Conservation (phyloP, 1,284 basidiomycete species). For the Entoloma clypeatum region DNA sequence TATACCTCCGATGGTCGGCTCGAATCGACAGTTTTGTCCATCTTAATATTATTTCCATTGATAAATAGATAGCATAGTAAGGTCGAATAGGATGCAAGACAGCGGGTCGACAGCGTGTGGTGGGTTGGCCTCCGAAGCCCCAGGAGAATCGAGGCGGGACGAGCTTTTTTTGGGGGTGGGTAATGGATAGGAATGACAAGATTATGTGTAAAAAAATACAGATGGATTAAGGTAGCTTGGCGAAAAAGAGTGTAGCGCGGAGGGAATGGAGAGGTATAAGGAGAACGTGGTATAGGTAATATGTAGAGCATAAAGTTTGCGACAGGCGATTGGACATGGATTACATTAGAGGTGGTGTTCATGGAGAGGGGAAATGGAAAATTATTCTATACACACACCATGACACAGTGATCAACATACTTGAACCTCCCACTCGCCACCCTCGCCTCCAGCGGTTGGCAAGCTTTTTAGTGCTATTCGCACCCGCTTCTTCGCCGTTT, state of each 20-base stretch:
- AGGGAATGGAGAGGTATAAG: conserved; percentile 9
- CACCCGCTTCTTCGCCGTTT: conserved; percentile 47
- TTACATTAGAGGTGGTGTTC: no score
- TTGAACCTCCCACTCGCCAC: conserved; percentile 71
- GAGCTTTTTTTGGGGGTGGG: conserved; percentile 21
- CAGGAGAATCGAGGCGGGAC: conserved; percentile 7
- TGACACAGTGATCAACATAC: conserved; percentile 46
- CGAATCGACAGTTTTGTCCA: no score
- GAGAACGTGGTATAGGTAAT: no score
- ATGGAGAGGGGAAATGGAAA: conserved; percentile 3
- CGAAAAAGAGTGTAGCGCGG: conserved; percentile 7
- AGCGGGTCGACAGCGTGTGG: no score
- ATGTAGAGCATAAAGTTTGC: no score
- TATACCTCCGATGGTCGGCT: no score
- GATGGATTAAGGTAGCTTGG: conserved; percentile 5
- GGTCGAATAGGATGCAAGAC: no score
- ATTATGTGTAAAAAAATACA: conserved; percentile 5
- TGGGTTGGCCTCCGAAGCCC: no score
- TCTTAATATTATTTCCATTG: no score
- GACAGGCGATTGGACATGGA: no score
- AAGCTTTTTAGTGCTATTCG: conserved; percentile 62
- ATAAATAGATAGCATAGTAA: no score
- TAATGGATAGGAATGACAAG: conserved; percentile 18
- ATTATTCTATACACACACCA: neutral
- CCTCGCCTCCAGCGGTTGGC: conserved; percentile 55